phyloP scores from a whole-genome alignment of 2,329 filamentous ascomycete genomes.

The Cercospora sesami region DNA sequence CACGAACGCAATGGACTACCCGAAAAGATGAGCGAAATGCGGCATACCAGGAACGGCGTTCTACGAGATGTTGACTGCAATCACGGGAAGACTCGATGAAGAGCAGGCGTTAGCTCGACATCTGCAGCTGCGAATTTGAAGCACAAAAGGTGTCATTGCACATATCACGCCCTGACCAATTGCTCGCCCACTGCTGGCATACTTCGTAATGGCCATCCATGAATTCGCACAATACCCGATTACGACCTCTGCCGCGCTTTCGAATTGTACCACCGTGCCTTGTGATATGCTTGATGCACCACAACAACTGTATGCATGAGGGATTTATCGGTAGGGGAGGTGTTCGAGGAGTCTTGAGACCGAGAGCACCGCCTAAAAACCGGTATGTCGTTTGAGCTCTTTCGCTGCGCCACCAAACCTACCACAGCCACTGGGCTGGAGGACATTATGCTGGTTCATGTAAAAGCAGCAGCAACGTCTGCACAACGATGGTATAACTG shows the following conservation, averaged over 20 bases:
- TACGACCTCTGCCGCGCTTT: neutral
- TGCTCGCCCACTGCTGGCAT: neutral
- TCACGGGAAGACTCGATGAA: slow-evolving; percentile 14
- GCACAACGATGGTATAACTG: neutral
- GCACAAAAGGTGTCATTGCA: slow-evolving; percentile 3
- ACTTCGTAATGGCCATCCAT: neutral
- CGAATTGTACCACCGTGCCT: neutral
- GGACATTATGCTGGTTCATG: neutral
- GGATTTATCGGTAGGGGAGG: neutral
- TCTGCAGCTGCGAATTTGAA: slow-evolving; percentile 20
- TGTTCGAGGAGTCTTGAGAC: neutral
- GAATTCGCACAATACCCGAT: neutral
- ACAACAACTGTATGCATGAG: neutral
- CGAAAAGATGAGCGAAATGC: slow-evolving; percentile 17
- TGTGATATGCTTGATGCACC: neutral
- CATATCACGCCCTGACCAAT: neutral
- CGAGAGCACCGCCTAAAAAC: neutral
- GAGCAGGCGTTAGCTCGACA: slow-evolving; percentile 16
- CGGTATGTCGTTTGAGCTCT: neutral
- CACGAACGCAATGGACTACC: slow-evolving; percentile 12
- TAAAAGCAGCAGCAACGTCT: neutral
- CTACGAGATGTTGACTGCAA: slow-evolving; percentile 20
- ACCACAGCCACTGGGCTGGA: neutral
- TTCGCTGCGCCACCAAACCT: neutral
- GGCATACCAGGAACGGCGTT: slow-evolving; percentile 30